These are phyloP conservation scores for Tetrahymena elliotti DNA, from an alignment of 73 alveolate genomes.

Conservation along the genomic window DNA sequence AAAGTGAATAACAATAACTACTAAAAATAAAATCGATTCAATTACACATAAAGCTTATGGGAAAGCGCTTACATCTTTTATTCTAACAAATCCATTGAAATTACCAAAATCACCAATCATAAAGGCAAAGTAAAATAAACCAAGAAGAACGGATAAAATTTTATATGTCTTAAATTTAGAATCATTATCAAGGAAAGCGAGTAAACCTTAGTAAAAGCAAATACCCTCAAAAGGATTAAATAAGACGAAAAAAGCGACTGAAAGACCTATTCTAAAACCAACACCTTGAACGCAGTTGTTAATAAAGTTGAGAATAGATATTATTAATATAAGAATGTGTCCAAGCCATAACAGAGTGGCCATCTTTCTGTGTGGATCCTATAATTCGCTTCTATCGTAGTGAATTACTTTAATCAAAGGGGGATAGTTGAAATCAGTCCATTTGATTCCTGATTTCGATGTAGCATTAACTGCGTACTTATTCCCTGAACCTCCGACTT, in stretches of 20 bases:
- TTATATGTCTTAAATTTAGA: not conserved
- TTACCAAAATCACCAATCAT: not conserved
- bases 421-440: conserved; percentile 39
- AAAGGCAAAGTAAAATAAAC: not conserved
- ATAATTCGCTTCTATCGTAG: conserved; percentile 10
- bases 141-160: not conserved
- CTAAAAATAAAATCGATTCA: not conserved
- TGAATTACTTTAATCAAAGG: conserved; percentile 24
- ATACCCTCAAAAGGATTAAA: not conserved
- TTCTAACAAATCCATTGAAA: not conserved
- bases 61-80: not conserved
- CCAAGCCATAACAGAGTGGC: not conserved
- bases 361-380: conserved; percentile 16
- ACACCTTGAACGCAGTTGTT: not conserved
- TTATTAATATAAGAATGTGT: not conserved
- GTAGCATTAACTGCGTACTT: not conserved
- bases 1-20: not conserved
- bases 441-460: conserved; percentile 12
- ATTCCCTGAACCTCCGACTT: not conserved
- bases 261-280: not conserved
- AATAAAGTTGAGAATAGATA: not conserved
- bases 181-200: not conserved
- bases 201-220: not conserved
- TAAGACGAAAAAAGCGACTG: not conserved
- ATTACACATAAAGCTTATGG: not conserved